These are phyloP conservation scores for Saxispiralis lemnorum DNA, from an alignment of 495 filamentous ascomycete species.

Conservation along the genomic window DNA sequence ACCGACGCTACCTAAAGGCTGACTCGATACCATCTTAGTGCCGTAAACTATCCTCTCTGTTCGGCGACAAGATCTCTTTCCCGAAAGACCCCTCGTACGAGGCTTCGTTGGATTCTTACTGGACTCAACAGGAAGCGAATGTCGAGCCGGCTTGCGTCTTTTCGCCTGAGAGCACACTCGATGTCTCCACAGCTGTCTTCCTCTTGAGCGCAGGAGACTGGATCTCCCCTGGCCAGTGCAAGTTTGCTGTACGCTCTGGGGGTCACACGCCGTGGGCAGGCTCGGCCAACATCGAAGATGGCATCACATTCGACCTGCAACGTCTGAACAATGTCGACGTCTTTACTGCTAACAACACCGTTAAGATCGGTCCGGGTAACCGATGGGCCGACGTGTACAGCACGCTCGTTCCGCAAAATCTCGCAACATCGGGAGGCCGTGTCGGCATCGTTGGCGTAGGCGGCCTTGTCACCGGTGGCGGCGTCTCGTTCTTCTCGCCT, in stretches of 20 bases:
- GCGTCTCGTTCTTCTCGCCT: conserved; percentile 7
- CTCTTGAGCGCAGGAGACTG: background rate
- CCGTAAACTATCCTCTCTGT: too few relatives aligned
- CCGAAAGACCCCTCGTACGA: too few relatives aligned
- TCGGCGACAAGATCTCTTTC: too few relatives aligned
- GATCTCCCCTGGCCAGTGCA: background rate
- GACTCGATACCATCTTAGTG: too few relatives aligned
- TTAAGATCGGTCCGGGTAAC: conserved; percentile 12
- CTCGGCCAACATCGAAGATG: conserved; percentile 33
- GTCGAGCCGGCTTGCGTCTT: conserved; percentile 6
- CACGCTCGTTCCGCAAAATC: conserved; percentile 4
- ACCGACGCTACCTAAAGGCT: too few relatives aligned
- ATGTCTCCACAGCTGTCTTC: background rate
- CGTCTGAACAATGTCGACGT: conserved; percentile 28
- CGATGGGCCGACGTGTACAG: conserved; percentile 16
- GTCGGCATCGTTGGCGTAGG: conserved; percentile 16
- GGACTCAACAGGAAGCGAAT: conserved; percentile 3
- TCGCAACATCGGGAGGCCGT: conserved; percentile 15
- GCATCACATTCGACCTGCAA: conserved; percentile 35
- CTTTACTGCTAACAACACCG: conserved; percentile 22
- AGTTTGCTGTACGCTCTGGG: conserved; percentile 1
- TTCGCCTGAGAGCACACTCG: background rate
- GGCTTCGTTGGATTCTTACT: background rate
- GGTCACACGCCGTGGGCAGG: conserved; percentile 33
- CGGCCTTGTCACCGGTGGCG: conserved; percentile 17